These are phyloP conservation scores for Pythium pyrilobum DNA, from an alignment of 352 stramenopile genomes.

Conservation along the genomic window DNA sequence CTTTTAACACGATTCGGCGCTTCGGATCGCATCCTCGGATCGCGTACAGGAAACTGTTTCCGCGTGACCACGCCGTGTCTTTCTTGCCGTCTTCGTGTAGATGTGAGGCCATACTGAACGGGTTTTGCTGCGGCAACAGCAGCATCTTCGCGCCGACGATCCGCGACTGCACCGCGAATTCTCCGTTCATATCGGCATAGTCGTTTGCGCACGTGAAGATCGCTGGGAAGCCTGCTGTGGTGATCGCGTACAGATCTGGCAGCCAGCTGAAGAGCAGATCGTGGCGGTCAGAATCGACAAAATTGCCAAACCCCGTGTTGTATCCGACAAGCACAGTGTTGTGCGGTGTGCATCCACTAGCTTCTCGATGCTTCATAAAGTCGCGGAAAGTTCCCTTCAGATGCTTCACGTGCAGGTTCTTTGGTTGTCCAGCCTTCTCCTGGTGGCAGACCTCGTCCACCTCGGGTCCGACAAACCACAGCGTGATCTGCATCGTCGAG, in stretches of 20 bases:
- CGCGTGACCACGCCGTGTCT: conserved; percentile 59
- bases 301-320: conserved; percentile 79
- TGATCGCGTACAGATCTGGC: conserved; percentile 51
- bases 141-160: conserved; percentile 60
- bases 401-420: conserved; percentile 29
- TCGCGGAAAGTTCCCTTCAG: conserved; percentile 44
- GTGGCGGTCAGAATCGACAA: conserved; percentile 46
- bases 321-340: conserved; percentile 62
- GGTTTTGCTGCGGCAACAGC: conserved; percentile 60
- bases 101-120: conserved; percentile 66
- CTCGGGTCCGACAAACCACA: conserved; percentile 69
- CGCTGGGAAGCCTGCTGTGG: conserved; percentile 39
- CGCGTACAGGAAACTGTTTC: conserved; percentile 68
- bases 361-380: conserved; percentile 35
- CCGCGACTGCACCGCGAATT: conserved; percentile 65
- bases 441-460: conserved; percentile 12
- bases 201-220: conserved; percentile 78
- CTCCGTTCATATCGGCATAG: conserved; percentile 74
- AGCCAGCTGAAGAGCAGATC: conserved; percentile 72
- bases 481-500: conserved; percentile 22
- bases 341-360: conserved; percentile 21
- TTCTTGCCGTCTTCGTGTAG: conserved; percentile 63
- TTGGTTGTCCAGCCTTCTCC: not conserved
- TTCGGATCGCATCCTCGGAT: conserved; percentile 33
- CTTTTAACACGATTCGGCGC: conserved; percentile 19